A percentile compares a stretch with the other conserved stretches of the same genome.
Evolutionary conservation across 805 yeast species (phyloP).

Genomic region (Zygotorulaspora sp.): DNA sequence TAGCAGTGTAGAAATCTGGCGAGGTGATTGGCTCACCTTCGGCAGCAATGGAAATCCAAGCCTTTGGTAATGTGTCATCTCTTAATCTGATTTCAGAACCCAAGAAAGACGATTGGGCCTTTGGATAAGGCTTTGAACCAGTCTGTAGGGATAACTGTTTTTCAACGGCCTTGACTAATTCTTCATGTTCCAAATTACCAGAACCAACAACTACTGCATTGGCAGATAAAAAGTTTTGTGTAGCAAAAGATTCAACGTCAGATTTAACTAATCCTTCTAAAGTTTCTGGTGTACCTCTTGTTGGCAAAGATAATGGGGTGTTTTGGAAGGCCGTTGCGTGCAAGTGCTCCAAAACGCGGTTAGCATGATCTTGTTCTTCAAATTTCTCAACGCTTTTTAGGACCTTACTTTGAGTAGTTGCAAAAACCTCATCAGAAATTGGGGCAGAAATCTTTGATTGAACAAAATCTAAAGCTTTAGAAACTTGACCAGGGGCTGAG

Average conservation of each 20-base stretch:
- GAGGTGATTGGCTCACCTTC: slow-evolving; percentile 63
- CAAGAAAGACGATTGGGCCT: slow-evolving; percentile 57
- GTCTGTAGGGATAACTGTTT: slow-evolving; percentile 39
- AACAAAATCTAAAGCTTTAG: slow-evolving; percentile 50
- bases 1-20: slow-evolving; percentile 62
- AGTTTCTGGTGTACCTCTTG: slow-evolving; percentile 67
- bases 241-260: slow-evolving; percentile 56
- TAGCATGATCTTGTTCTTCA: slow-evolving; percentile 52
- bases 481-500: slow-evolving; percentile 46
- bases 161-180: slow-evolving; percentile 62
- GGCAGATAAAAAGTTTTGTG: slow-evolving; percentile 53
- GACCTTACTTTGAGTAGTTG: slow-evolving; percentile 44
- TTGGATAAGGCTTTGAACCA: slow-evolving; percentile 49
- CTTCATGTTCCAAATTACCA: slow-evolving; percentile 68
- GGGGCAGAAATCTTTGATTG: slow-evolving; percentile 38
- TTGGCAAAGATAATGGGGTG: slow-evolving; percentile 72
- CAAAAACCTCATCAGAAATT: slow-evolving; percentile 44
- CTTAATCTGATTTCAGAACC: slow-evolving; percentile 86
- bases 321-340: slow-evolving; percentile 84
- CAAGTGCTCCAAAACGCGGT: slow-evolving; percentile 65
- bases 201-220: slow-evolving; percentile 64
- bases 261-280: slow-evolving; percentile 50
- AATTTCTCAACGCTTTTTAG: slow-evolving; percentile 46
- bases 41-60: slow-evolving; percentile 72
- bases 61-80: slow-evolving; percentile 81